These are phyloP conservation scores for Kazachstania taianensis DNA, from an alignment of 805 yeast species.

Conservation along the genomic window DNA sequence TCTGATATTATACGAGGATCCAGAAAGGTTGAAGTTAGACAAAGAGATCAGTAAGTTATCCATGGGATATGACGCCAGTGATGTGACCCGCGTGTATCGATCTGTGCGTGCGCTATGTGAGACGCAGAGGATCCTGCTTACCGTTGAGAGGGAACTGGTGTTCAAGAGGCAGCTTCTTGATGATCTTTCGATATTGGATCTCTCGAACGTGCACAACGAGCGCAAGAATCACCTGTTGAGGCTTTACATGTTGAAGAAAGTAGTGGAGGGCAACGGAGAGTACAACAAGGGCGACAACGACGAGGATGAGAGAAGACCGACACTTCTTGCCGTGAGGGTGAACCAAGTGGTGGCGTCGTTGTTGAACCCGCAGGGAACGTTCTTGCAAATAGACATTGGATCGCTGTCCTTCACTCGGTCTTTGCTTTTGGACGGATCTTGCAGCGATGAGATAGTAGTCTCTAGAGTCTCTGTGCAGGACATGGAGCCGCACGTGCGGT, in stretches of 20 bases:
- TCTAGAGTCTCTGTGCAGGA: constrained; percentile 61
- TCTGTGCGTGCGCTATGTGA: constrained; percentile 42
- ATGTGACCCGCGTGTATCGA: constrained; percentile 39
- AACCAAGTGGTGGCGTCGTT: constrained; percentile 66
- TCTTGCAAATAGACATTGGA: constrained; percentile 60
- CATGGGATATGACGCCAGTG: constrained; percentile 61
- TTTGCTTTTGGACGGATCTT: constrained; percentile 57
- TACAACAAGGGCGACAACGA: constrained; percentile 11
- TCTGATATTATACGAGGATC: constrained; percentile 64
- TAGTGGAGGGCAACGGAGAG: constrained; percentile 30
- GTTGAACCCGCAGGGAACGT: constrained; percentile 47
- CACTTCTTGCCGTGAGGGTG: constrained; percentile 56
- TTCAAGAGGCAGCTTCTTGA: constrained; percentile 41
- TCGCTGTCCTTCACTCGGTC: constrained; percentile 50
- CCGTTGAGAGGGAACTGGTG: constrained; percentile 37
- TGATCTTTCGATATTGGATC: constrained; percentile 39
- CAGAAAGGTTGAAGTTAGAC: constrained; percentile 45
- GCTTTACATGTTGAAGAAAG: constrained; percentile 37
- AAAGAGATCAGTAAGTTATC: constrained; percentile 56
- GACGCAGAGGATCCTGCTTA: constrained; percentile 34
- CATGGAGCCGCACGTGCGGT: constrained; percentile 43
- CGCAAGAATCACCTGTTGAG: constrained; percentile 32
- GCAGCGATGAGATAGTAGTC: constrained; percentile 49
- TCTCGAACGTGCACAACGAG: constrained; percentile 32
- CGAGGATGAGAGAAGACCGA: constrained; percentile 23